Evolutionary conservation across 2,329 filamentous ascomycete genomes (phyloP), one percentile per base, ranked within the genome.

Genomic region (Decorospora gaudefroyi): DNA sequence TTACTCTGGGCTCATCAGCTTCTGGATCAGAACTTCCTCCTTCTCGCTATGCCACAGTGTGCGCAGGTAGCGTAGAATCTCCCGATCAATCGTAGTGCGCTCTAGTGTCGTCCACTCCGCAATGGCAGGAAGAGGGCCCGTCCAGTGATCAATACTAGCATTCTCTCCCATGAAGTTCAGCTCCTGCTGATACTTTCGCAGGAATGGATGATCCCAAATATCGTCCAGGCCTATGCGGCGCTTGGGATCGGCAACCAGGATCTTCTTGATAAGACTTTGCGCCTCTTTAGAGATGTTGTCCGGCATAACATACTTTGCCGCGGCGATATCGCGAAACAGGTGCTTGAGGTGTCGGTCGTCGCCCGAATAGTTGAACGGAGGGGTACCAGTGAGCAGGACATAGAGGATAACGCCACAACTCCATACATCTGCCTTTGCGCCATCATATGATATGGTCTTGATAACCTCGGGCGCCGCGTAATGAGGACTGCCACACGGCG

Each of bases 381-480:
- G 81, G 17, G 81, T 83, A 1, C 89, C 90, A 16, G 87, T 87
- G 15, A 99, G 78, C 74, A 95, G 85, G 8, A 90, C 91, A 67
- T 87, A 99, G 0, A 99, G 72, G 44, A 85, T 84, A 42, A 85
- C 82, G 59, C 82, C 82, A 55, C 82, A 84, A 66, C 91, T 96
- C 93, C 93, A 99, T 33, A 96, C 87, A 62, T 99, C 93, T 6
- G 90, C 89, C 62, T 84, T 85, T 39, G 90, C 87, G 8, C 92
- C 93, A 42, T 86, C 84, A 67, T 99, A 99, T 28, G 80, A 80
- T 23, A 79, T 78, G 27, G 85, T 86, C 55, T 83, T 83, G 50
- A 96, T 86, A 22, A 99, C 83, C 68, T 99, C 93, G 0, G 93
- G 93, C 0, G 93, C 91, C 12, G 92, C 92, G 62, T 99, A 99